phyloP scores from a whole-genome alignment of 495 filamentous ascomycete species.

The Talaromyces liani region DNA sequence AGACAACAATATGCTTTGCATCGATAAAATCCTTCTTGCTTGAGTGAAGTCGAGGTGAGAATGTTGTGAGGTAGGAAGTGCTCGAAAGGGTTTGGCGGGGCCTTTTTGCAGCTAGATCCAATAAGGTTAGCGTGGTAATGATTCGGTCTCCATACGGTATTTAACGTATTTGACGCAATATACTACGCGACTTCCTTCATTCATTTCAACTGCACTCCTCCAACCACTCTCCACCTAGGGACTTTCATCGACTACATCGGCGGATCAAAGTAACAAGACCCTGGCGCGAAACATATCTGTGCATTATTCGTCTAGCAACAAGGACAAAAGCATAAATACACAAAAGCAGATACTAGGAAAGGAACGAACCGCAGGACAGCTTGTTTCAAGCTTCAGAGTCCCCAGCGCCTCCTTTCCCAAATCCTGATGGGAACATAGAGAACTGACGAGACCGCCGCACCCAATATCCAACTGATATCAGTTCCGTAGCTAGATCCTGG shows the following conservation, averaged over 20 bases:
- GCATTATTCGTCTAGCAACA: not conserved
- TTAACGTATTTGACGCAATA: not conserved
- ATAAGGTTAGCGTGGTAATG: not conserved
- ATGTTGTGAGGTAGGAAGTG: not conserved
- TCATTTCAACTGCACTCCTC: not conserved
- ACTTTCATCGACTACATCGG: not conserved
- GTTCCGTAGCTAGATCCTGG: not conserved
- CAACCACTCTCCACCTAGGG: not conserved
- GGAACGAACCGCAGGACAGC: not conserved
- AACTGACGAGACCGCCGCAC: not conserved
- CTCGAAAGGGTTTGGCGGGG: not conserved
- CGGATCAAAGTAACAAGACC: not conserved
- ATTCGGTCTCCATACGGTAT: not conserved
- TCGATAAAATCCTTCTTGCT: not conserved
- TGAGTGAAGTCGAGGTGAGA: not conserved
- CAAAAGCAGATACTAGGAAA: not conserved
- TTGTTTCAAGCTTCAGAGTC: not conserved
- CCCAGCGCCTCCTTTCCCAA: not conserved
- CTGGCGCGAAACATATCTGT: not conserved
- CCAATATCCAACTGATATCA: not conserved
- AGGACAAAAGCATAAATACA: not conserved
- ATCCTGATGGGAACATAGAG: not conserved
- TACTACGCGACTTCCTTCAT: no score
- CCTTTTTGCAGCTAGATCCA: not conserved
- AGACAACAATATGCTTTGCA: not conserved